Percentiles rank a stretch among this genome's conserved stretches.
These are phyloP conservation scores for Colletotrichum karsti DNA, from an alignment of 2,329 filamentous ascomycete species.

Conservation along the genomic window DNA sequence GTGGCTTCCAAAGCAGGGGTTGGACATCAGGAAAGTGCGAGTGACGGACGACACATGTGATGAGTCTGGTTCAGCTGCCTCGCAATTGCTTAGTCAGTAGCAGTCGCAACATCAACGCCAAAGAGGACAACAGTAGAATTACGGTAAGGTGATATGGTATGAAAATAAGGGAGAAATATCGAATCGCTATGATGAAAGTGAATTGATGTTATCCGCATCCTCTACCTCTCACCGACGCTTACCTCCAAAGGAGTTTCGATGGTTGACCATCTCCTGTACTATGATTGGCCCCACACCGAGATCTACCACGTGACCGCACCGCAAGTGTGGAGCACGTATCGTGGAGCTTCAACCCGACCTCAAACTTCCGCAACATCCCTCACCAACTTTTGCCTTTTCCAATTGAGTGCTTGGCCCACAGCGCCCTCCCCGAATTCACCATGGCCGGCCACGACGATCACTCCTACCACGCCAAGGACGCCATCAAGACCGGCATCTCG, in stretches of 20 bases:
- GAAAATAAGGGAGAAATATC: too few species aligned
- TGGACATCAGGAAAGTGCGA: too few species aligned
- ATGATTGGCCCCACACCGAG: constrained; percentile 16
- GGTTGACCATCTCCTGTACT: constrained; percentile 27
- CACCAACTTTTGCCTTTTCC: constrained; percentile 22
- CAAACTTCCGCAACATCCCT: constrained; percentile 30
- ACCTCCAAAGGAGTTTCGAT: too few species aligned
- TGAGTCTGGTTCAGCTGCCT: too few species aligned
- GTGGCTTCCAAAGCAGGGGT: background rate
- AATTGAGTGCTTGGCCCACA: constrained; percentile 28
- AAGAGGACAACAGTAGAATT: too few species aligned
- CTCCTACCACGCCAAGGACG: constrained; percentile 77
- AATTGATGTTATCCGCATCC: background rate
- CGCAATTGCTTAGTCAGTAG: too few species aligned
- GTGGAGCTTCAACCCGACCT: constrained; percentile 30
- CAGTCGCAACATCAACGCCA: too few species aligned
- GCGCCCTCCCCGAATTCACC: constrained; percentile 23
- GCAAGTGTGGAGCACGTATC: constrained; percentile 6
- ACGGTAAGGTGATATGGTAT: too few species aligned
- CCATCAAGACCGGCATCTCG: constrained; percentile 72
- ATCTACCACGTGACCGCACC: constrained; percentile 6
- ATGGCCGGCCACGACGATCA: constrained; percentile 44
- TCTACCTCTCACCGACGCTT: background rate
- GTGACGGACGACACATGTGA: background rate
- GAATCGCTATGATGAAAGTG: too few species aligned